phyloP scores from a whole-genome alignment of 805 yeast species.

The Debaryomyces castellii region DNA sequence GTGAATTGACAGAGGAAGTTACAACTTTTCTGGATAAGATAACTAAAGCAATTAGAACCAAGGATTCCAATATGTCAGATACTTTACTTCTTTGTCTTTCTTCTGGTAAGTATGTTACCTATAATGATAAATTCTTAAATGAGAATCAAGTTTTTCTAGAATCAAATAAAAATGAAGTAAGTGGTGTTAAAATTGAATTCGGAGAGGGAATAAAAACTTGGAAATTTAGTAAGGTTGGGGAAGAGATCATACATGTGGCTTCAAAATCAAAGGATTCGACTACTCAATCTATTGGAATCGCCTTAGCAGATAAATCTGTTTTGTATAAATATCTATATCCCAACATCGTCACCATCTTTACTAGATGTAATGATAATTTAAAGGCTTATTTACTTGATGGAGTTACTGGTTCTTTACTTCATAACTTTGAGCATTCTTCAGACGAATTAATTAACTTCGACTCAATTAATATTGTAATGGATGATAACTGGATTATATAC shows the following conservation, averaged over 20 bases:
- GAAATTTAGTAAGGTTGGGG: conserved; percentile 21
- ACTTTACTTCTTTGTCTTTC: background rate
- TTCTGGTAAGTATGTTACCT: background rate
- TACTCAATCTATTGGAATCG: conserved; percentile 60
- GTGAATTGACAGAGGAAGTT: conserved; percentile 12
- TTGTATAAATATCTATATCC: conserved; percentile 84
- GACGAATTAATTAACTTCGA: conserved; percentile 39
- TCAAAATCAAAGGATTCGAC: conserved; percentile 20
- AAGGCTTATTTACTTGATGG: conserved; percentile 61
- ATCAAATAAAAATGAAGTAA: conserved; percentile 10
- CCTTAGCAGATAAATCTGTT: conserved; percentile 68
- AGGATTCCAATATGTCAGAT: background rate
- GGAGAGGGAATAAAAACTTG: conserved; percentile 23
- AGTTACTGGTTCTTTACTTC: conserved; percentile 64
- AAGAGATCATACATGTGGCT: conserved; percentile 16
- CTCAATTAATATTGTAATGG: conserved; percentile 56
- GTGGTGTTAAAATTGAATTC: conserved; percentile 20
- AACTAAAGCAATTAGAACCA: background rate
- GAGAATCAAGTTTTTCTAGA: conserved; percentile 14
- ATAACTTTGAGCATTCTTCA: conserved; percentile 39
- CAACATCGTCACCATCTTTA: conserved; percentile 54
- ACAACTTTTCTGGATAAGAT: background rate
- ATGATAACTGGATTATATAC: conserved; percentile 83
- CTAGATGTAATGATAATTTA: conserved; percentile 29
- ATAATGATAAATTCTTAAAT: background rate